These are phyloP conservation scores for Entomortierella parvispora DNA, from an alignment of 192 early-diverging fungal genomes.

Conservation along the genomic window DNA sequence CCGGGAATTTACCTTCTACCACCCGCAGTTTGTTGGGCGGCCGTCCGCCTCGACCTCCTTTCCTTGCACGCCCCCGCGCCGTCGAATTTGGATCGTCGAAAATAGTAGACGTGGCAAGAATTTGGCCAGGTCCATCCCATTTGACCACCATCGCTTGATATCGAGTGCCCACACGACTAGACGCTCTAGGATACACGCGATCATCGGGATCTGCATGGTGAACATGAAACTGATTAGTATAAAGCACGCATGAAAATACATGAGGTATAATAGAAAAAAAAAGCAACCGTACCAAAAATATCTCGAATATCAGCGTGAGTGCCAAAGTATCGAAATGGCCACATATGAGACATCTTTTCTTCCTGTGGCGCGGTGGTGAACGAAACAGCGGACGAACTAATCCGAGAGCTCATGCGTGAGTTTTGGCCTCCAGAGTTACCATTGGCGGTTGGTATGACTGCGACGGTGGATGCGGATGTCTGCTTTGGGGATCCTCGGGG, in stretches of 20 bases:
- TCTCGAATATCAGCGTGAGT: slow-evolving; percentile 80
- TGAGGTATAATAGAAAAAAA: not conserved
- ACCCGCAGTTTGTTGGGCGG: slow-evolving; percentile 25
- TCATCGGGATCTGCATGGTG: slow-evolving; percentile 67
- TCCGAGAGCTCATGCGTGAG: not conserved
- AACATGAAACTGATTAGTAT: not conserved
- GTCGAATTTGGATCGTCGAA: slow-evolving; percentile 45
- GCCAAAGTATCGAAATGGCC: slow-evolving; percentile 93
- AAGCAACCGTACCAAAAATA: slow-evolving; percentile 61
- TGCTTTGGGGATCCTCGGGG: slow-evolving; percentile 45
- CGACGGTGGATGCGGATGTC: slow-evolving; percentile 28
- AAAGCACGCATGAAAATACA: not conserved
- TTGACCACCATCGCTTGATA: slow-evolving; percentile 85
- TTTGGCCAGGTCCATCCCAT: slow-evolving; percentile 52
- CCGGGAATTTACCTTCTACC: slow-evolving; percentile 20
- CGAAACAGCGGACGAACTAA: not conserved
- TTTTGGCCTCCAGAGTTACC: slow-evolving; percentile 4
- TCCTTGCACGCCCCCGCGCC: slow-evolving; percentile 50
- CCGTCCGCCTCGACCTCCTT: slow-evolving; percentile 51
- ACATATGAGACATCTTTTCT: slow-evolving; percentile 69
- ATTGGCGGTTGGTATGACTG: slow-evolving; percentile 33
- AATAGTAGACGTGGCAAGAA: slow-evolving; percentile 37
- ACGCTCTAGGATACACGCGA: slow-evolving; percentile 80
- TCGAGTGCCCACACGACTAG: slow-evolving; percentile 81
- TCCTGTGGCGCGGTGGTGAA: slow-evolving; percentile 56